Evolutionary conservation across 495 filamentous ascomycete species (phyloP), one percentile per base, ranked within the genome.

Genomic region (Aspergillus sclerotioniger): DNA sequence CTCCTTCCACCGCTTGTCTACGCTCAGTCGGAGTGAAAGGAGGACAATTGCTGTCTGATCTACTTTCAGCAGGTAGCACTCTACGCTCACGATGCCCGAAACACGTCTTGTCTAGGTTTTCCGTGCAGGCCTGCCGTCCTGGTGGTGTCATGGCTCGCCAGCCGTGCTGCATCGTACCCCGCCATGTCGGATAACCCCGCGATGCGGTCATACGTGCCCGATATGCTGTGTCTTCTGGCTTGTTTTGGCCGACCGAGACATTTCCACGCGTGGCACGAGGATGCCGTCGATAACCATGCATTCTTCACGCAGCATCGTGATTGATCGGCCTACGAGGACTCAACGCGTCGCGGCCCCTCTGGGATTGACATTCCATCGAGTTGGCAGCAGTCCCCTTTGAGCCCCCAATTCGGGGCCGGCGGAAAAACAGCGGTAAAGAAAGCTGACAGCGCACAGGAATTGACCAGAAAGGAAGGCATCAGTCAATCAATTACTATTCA

Each of bases 181-280:
- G 59, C 64, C 53, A 64, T 63, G 61, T 43, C 52, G 45, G 53
- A 51, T 47, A 47, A 54, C 61, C 61, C 61, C 61, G 56, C 61
- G 48, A 62, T 62, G 60, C 51, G 56, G 59, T 62, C 55, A 55
- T 61, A 61, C 54, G 13, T 41, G 4, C 21, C 52, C 16, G 37
- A 44, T 49, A 32, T 33, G 13, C 43, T 57, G 59, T 44, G 54
- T 43, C 59, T 53, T 47, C 19, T 51, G 35, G 12, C 54, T 43
- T 47, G 37, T 32, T 32, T 37, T 58, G 10, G 37, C 37, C 37
- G 37, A 41, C 37, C 37, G 37, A 41, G 5, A 15, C 10, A 41
- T n/a, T 41, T 9, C 33, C 9, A 13, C 33, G 33, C 8, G 33
- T 15, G 37, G 37, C 37, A 41, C 37, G 37, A 41, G 37, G 37